Percentiles rank a stretch among this genome's conserved stretches.
Evolutionary conservation across 2,329 filamentous ascomycete genomes (phyloP).

Genomic region (Westerdykella aurantiaca): DNA sequence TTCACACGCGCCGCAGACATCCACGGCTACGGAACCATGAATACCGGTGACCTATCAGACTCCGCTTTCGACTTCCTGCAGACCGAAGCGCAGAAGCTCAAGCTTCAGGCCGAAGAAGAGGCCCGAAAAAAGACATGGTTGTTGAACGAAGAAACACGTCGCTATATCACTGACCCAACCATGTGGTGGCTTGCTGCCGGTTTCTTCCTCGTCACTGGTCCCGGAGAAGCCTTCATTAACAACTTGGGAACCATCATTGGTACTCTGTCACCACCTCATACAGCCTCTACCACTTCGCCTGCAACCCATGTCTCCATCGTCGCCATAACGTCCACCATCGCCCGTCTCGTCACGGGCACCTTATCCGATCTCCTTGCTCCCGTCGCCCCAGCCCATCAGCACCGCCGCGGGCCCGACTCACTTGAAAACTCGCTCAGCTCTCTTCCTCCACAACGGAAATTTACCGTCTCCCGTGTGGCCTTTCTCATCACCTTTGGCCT

Average conservation of each 20-base stretch:
- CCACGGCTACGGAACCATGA: conserved; percentile 59
- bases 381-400: conserved; percentile 46
- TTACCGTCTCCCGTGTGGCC: conserved; percentile 67
- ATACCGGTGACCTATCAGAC: conserved; percentile 42
- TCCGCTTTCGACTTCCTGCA: conserved; percentile 44
- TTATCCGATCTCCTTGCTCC: conserved; percentile 82
- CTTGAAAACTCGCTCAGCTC: conserved; percentile 39
- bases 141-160: conserved; percentile 81
- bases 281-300: conserved; percentile 54
- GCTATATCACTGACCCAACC: conserved; percentile 78
- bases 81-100: conserved; percentile 43
- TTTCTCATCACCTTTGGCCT: conserved; percentile 73
- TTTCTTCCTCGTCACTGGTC: conserved; percentile 89
- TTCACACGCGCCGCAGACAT: conserved; percentile 55
- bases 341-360: conserved; percentile 81
- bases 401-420: conserved; percentile 47
- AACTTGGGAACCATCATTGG: conserved; percentile 91
- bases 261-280: conserved; percentile 66
- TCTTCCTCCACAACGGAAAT: conserved; percentile 31
- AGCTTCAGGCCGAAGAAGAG: conserved; percentile 47
- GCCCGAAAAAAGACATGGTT: conserved; percentile 79
- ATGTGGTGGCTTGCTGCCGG: conserved; percentile 94
- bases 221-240: conserved; percentile 97
- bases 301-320: conserved; percentile 91
- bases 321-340: conserved; percentile 82